These are phyloP conservation scores for Dothiorella sarmentorum DNA, from an alignment of 2,329 filamentous ascomycete species.

Conservation along the genomic window DNA sequence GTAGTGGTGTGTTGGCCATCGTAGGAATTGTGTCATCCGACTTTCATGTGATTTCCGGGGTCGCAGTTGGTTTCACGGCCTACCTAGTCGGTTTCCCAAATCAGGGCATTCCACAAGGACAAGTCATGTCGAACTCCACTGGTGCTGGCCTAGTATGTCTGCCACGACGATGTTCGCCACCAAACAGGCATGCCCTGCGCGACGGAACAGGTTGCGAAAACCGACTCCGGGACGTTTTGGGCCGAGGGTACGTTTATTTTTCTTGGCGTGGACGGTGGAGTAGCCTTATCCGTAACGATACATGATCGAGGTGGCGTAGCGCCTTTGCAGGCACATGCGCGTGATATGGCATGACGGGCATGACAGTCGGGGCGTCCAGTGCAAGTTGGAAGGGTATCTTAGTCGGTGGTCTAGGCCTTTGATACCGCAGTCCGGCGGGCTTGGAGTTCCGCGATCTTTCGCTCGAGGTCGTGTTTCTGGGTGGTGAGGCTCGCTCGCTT, in stretches of 20 bases:
- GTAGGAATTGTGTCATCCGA: neutral
- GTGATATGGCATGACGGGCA: constrained; percentile 11
- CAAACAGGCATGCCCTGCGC: neutral
- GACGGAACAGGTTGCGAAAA: neutral
- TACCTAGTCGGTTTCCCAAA: neutral
- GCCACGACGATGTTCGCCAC: neutral
- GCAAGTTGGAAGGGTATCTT: neutral
- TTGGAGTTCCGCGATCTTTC: constrained; percentile 51
- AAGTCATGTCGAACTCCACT: neutral
- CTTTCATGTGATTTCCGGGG: constrained; percentile 5
- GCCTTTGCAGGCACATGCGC: neutral
- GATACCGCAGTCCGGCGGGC: constrained; percentile 3
- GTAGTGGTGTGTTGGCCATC: neutral
- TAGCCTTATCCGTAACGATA: neutral
- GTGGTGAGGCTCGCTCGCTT: constrained; percentile 48
- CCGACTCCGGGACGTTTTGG: neutral
- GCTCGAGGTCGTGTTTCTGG: constrained; percentile 54
- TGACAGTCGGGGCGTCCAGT: neutral
- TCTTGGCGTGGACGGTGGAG: neutral
- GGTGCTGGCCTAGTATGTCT: neutral
- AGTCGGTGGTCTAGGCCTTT: neutral
- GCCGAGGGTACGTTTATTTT: neutral
- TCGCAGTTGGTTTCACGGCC: neutral
- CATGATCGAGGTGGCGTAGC: neutral
- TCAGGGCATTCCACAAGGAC: neutral